Conservation (phyloP, 441 rosid species). For the Bocquillonia castaneifolia region DNA sequence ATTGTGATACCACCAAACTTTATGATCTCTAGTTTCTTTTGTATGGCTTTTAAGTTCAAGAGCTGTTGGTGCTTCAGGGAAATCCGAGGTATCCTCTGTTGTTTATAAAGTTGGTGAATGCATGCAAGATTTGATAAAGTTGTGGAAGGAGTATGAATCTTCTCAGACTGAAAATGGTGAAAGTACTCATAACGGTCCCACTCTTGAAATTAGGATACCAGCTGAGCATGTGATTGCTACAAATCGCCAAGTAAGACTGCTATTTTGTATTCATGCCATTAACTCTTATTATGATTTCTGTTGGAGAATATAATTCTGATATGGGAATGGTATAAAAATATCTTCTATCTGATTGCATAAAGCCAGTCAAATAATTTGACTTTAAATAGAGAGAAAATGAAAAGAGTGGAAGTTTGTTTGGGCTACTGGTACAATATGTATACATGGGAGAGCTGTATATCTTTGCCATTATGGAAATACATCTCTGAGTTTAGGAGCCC, state of each 20-base stretch:
- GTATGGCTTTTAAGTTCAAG: conserved; percentile 6
- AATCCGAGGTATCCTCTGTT: conserved; percentile 72
- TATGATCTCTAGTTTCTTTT: conserved; percentile 16
- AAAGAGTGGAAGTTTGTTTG: not conserved
- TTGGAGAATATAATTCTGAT: too few relatives aligned
- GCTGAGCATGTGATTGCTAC: conserved; percentile 98
- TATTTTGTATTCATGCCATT: conserved; percentile 12
- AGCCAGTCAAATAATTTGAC: too few relatives aligned
- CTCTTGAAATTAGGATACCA: conserved; percentile 90
- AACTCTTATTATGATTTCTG: not conserved
- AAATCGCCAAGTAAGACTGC: conserved; percentile 82
- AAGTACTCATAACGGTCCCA: conserved; percentile 63
- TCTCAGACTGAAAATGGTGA: conserved; percentile 68
- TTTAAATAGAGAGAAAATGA: not conserved
- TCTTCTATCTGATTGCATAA: too few relatives aligned
- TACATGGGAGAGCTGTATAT: not conserved
- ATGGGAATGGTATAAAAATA: too few relatives aligned
- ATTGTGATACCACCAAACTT: not conserved
- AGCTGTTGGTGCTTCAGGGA: conserved; percentile 57
- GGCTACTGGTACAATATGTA: not conserved
- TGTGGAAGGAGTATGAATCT: conserved; percentile 82
- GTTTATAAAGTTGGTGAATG: conserved; percentile 98
- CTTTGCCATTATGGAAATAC: not conserved
- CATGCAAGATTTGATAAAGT: conserved; percentile 93
- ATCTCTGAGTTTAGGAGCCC: not conserved